These are phyloP conservation scores for Talaromyces trachyspermus DNA, from an alignment of 495 filamentous ascomycete genomes.

Conservation along the genomic window DNA sequence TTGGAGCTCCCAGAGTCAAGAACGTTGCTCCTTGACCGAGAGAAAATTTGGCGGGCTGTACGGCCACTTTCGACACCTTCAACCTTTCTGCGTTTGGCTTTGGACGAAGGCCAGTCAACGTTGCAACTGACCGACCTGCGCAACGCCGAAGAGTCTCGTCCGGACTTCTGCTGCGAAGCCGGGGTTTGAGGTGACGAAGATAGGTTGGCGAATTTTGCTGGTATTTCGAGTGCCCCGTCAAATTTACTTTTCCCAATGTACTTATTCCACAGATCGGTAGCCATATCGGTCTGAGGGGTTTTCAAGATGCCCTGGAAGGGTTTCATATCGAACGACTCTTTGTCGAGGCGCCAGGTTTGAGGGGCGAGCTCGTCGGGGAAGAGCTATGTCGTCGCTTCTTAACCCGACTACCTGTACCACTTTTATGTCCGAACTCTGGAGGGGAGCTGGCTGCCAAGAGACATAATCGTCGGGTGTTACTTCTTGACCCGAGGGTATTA, in stretches of 20 bases:
- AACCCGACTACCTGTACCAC: slow-evolving; percentile 39
- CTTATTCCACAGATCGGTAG: slow-evolving; percentile 78
- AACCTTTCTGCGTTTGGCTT: slow-evolving; percentile 46
- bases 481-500: slow-evolving; percentile 29
- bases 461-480: slow-evolving; percentile 65
- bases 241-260: slow-evolving; percentile 49
- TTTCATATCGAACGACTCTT: slow-evolving; percentile 42
- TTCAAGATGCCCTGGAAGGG: slow-evolving; percentile 50
- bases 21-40: slow-evolving; percentile 46
- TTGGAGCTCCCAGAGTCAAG: slow-evolving; percentile 40
- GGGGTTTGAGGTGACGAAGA: slow-evolving; percentile 65
- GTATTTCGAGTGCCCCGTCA: slow-evolving; percentile 28
- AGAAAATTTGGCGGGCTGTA: slow-evolving; percentile 33
- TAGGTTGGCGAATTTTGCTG: slow-evolving; percentile 53
- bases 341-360: slow-evolving; percentile 36
- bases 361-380: slow-evolving; percentile 68
- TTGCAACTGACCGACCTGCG: slow-evolving; percentile 70
- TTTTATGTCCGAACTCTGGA: slow-evolving; percentile 34
- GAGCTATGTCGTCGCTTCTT: slow-evolving; percentile 75
- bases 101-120: slow-evolving; percentile 48
- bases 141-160: slow-evolving; percentile 45
- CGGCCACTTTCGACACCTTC: slow-evolving; percentile 21
- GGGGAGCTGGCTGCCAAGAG: slow-evolving; percentile 57
- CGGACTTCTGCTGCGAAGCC: slow-evolving; percentile 29
- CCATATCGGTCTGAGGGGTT: slow-evolving; percentile 77